These are phyloP conservation scores for Paraphoma chrysanthemicola DNA, from an alignment of 2,329 filamentous ascomycete species.

Conservation along the genomic window DNA sequence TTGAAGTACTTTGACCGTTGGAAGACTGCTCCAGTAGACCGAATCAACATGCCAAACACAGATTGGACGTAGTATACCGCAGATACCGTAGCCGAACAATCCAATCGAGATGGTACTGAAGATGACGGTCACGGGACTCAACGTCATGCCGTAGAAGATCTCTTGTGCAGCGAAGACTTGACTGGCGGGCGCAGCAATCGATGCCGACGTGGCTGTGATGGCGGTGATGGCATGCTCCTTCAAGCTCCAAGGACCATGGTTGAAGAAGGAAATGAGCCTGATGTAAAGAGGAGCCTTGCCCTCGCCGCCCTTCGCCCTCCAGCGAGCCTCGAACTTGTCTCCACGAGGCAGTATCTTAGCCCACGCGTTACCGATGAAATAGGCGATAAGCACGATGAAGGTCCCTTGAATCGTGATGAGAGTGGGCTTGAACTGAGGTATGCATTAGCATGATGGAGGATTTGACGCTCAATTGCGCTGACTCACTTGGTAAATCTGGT, in stretches of 20 bases:
- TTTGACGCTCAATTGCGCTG: background rate
- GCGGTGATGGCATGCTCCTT: slow-evolving; percentile 21
- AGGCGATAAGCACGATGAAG: slow-evolving; percentile 22
- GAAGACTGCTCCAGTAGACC: slow-evolving; percentile 24
- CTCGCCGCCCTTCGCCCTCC: slow-evolving; percentile 16
- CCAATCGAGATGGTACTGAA: slow-evolving; percentile 23
- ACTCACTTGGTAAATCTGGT: slow-evolving; percentile 18
- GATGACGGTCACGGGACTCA: slow-evolving; percentile 18
- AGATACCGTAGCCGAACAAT: slow-evolving; percentile 20
- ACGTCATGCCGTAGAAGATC: slow-evolving; percentile 16
- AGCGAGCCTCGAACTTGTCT: slow-evolving; percentile 20
- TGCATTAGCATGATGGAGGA: background rate
- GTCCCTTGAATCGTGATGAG: slow-evolving; percentile 20
- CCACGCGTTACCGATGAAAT: slow-evolving; percentile 19
- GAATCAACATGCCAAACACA: slow-evolving; percentile 23
- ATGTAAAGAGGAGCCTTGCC: slow-evolving; percentile 15
- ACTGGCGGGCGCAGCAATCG: slow-evolving; percentile 18
- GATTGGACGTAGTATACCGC: slow-evolving; percentile 20
- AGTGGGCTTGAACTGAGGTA: slow-evolving; percentile 19
- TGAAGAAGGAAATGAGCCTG: slow-evolving; percentile 20
- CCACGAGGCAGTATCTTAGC: slow-evolving; percentile 16
- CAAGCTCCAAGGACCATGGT: slow-evolving; percentile 16
- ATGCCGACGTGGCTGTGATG: slow-evolving; percentile 22
- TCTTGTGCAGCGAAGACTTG: slow-evolving; percentile 21
- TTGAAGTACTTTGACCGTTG: slow-evolving; percentile 21